Conservation (phyloP, 2,329 filamentous ascomycete genomes). For the Pseudocercospora fuligena region DNA sequence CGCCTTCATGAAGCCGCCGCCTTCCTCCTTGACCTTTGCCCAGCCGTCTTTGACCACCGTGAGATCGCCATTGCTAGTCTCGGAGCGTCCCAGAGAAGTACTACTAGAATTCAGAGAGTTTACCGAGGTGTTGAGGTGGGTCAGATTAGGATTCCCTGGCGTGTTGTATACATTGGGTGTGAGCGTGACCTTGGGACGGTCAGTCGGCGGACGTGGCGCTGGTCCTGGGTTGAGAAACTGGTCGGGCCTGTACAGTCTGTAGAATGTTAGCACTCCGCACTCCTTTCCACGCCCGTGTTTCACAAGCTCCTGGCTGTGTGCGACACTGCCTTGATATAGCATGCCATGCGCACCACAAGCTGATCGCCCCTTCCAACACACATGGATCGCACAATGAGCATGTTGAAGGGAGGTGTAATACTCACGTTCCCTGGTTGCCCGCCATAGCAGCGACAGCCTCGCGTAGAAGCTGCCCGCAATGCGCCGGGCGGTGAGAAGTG, state of each 20-base stretch:
- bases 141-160: constrained; percentile 70
- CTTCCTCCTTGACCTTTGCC: constrained; percentile 88
- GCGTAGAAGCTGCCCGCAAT: constrained; percentile 15
- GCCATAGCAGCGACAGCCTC: constrained; percentile 21
- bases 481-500: constrained; percentile 13
- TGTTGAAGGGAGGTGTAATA: background rate
- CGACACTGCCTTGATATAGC: background rate
- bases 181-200: constrained; percentile 75
- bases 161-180: constrained; percentile 74
- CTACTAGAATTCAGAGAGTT: constrained; percentile 48
- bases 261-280: constrained; percentile 10
- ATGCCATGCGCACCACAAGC: background rate
- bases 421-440: constrained; percentile 24
- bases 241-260: constrained; percentile 64
- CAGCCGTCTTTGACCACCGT: constrained; percentile 66
- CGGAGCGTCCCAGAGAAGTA: constrained; percentile 47
- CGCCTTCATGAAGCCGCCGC: constrained; percentile 64
- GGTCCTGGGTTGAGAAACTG: constrained; percentile 97
- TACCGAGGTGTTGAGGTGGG: constrained; percentile 21
- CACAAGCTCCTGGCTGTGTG: background rate
- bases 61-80: constrained; percentile 45
- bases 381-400: background rate
- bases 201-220: constrained; percentile 84
- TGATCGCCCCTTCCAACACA: background rate
- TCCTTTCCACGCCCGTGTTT: background rate